These are phyloP conservation scores for Suillus weaverae DNA, from an alignment of 768 basidiomycete genomes.

Conservation along the genomic window DNA sequence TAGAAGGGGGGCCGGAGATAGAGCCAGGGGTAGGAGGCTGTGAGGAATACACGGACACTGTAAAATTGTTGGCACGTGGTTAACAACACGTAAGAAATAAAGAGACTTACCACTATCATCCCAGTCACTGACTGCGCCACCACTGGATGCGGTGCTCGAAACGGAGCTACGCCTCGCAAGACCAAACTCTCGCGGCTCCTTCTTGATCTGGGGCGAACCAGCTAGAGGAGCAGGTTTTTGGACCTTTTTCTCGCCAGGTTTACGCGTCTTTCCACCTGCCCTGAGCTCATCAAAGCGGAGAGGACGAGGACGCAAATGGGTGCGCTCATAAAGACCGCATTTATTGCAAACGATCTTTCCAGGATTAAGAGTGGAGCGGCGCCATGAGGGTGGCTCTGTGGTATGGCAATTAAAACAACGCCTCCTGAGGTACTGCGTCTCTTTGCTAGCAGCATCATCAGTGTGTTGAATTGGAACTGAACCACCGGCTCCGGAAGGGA, in stretches of 20 bases:
- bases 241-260: conserved; percentile 41
- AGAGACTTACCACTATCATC: conserved; percentile 67
- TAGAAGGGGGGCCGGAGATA: conserved; percentile 61
- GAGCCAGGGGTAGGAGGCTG: conserved; percentile 38
- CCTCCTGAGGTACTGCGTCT: conserved; percentile 86
- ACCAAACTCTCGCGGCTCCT: conserved; percentile 56
- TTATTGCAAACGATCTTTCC: conserved; percentile 96
- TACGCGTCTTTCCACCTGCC: conserved; percentile 79
- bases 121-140: conserved; percentile 69
- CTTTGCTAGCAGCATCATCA: conserved; percentile 87
- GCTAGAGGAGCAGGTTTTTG: conserved; percentile 33
- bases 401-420: conserved; percentile 92
- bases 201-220: conserved; percentile 54
- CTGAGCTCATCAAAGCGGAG: conserved; percentile 86
- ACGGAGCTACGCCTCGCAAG: conserved; percentile 62
- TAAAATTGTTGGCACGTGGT: background rate
- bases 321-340: conserved; percentile 89
- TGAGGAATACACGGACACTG: conserved; percentile 35
- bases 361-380: conserved; percentile 82
- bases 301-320: conserved; percentile 79
- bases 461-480: conserved; percentile 76
- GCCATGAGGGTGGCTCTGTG: conserved; percentile 88
- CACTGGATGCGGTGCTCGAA: conserved; percentile 53
- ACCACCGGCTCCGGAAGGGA: conserved; percentile 41
- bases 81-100: background rate